Evolutionary conservation across 257 asterid species (phyloP).

Genomic region (Cruciata laevipes): DNA sequence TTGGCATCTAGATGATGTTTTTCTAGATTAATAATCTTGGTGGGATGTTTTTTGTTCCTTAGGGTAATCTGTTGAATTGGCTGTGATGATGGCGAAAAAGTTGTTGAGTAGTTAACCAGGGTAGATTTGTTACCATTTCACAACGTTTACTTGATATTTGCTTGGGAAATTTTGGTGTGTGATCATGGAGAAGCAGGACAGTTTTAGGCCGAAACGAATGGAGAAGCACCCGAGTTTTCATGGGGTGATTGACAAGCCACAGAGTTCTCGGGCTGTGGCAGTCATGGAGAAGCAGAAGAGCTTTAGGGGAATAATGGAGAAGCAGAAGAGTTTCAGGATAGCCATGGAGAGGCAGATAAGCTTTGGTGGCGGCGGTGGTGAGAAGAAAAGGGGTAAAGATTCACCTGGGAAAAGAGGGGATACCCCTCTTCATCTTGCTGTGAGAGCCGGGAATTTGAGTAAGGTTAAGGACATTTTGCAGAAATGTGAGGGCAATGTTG

Average conservation of each 20-base stretch:
- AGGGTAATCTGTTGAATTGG: conserved; percentile 11
- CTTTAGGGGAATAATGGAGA: conserved; percentile 83
- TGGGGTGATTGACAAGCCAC: conserved; percentile 58
- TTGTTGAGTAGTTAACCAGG: not conserved
- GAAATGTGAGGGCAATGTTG: conserved; percentile 40
- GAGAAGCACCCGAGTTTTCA: conserved; percentile 61
- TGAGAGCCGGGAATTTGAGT: conserved; percentile 72
- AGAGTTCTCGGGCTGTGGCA: conserved; percentile 45
- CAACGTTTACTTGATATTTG: not conserved
- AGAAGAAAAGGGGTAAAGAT: conserved; percentile 65
- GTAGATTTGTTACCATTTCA: not conserved
- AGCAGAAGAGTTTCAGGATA: conserved; percentile 88
- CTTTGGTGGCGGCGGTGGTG: conserved; percentile 73
- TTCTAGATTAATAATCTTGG: not conserved
- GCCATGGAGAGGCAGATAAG: conserved; percentile 91
- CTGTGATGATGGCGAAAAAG: conserved; percentile 27
- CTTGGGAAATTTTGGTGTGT: conserved; percentile 1
- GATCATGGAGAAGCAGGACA: conserved; percentile 20
- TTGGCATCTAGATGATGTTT: conserved; percentile 11
- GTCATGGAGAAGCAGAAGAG: conserved; percentile 83
- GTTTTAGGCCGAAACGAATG: conserved; percentile 28
- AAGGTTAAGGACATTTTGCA: conserved; percentile 69
- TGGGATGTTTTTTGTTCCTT: not conserved
- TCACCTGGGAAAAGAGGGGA: conserved; percentile 97
- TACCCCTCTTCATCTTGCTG: conserved; percentile 79